Evolutionary conservation across 1,284 basidiomycete species (phyloP).

Genomic region (Malassezia equina): DNA sequence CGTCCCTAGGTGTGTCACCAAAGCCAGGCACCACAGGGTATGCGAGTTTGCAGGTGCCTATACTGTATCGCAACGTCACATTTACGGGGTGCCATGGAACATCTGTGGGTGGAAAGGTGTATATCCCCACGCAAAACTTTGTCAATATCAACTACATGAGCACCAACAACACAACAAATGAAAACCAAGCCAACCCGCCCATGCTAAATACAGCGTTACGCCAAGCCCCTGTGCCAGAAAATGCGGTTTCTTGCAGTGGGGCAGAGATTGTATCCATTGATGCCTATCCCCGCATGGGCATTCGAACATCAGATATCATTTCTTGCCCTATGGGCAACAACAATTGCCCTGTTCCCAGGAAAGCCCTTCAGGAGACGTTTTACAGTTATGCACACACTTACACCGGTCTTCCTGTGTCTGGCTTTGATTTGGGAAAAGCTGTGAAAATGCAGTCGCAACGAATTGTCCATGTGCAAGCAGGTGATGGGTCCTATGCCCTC

Average conservation of each 20-base stretch:
- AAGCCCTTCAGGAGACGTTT: background rate
- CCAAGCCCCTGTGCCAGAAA: background rate
- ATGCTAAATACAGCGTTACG: background rate
- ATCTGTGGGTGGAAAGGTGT: background rate
- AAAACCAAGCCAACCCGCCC: background rate
- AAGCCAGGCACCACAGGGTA: background rate
- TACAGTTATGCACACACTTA: background rate
- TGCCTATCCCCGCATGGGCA: background rate
- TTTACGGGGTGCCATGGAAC: background rate
- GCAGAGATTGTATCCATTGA: background rate
- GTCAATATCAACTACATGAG: background rate
- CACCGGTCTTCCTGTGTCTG: background rate
- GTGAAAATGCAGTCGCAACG: background rate
- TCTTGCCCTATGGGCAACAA: background rate
- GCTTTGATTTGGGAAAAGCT: background rate
- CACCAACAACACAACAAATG: background rate
- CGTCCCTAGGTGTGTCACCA: background rate
- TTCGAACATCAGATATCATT: background rate
- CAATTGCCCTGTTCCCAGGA: background rate
- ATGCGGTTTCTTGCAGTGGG: background rate
- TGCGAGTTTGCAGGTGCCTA: background rate
- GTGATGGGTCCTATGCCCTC: background rate
- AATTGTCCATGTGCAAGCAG: background rate
- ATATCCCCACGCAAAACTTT: background rate
- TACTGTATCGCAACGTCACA: background rate